phyloP scores from a whole-genome alignment of 2,329 filamentous ascomycete genomes.

The Fusarium sp. region DNA sequence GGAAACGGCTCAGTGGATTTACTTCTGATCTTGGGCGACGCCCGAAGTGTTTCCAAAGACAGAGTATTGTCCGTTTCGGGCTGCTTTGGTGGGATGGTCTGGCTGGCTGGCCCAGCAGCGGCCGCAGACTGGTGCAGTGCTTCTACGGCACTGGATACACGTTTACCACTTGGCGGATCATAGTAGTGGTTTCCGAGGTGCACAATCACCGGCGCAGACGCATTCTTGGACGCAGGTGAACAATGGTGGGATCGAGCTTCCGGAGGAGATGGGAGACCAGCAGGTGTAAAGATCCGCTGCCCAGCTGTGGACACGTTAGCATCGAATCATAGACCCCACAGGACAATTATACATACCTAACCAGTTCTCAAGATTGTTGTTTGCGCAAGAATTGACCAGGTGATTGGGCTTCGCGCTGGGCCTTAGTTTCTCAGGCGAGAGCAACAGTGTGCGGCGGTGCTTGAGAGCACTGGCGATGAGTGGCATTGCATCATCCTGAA shows the following conservation, averaged over 20 bases:
- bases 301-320: constrained; percentile 49
- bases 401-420: constrained; percentile 44
- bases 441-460: constrained; percentile 51
- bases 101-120: constrained; percentile 41
- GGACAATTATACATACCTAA: constrained; percentile 50
- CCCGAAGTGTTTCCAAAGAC: neutral
- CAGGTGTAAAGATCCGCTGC: constrained; percentile 46
- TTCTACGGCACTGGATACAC: constrained; percentile 43
- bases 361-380: constrained; percentile 55
- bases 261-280: constrained; percentile 52
- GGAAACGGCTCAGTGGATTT: constrained; percentile 20
- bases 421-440: constrained; percentile 30
- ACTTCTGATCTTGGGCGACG: constrained; percentile 12
- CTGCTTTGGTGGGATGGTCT: neutral
- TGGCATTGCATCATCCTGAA: constrained; percentile 51
- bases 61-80: neutral
- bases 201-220: constrained; percentile 34
- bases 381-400: constrained; percentile 47
- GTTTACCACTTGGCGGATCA: constrained; percentile 15
- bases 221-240: constrained; percentile 40
- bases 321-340: neutral
- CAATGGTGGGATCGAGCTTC: constrained; percentile 36
- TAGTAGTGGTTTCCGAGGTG: constrained; percentile 50
- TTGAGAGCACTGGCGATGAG: constrained; percentile 54
- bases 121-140: constrained; percentile 50